These are phyloP conservation scores for Phytophthora pinifolia DNA, from an alignment of 352 stramenopile genomes.

Conservation along the genomic window DNA sequence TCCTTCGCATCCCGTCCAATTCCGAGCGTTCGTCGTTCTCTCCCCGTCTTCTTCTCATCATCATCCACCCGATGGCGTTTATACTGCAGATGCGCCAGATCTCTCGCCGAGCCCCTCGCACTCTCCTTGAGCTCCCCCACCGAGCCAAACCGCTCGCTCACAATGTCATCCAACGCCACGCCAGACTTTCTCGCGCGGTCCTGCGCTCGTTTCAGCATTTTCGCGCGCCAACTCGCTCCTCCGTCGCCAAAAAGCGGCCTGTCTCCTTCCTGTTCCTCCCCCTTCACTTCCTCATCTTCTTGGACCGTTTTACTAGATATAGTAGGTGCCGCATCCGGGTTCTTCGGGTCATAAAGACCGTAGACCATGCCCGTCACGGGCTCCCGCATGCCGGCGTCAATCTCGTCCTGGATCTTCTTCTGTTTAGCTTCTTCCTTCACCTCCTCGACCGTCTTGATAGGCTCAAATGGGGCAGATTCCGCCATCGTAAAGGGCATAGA, in stretches of 20 bases:
- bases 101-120: conserved; percentile 43
- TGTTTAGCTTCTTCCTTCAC: conserved; percentile 45
- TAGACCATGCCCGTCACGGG: conserved; percentile 81
- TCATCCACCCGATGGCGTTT: conserved; percentile 43
- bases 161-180: conserved; percentile 55
- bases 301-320: conserved; percentile 27
- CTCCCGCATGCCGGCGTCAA: conserved; percentile 70
- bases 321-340: conserved; percentile 44
- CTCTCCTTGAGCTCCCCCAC: conserved; percentile 58
- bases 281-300: conserved; percentile 3
- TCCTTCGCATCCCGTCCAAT: conserved; percentile 63
- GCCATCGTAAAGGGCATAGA: conserved; percentile 63
- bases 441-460: conserved; percentile 45
- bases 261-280: conserved; percentile 9
- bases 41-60: conserved; percentile 12
- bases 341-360: conserved; percentile 80
- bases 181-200: conserved; percentile 58
- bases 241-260: conserved; percentile 63
- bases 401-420: conserved; percentile 71
- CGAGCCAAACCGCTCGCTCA: conserved; percentile 59
- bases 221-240: conserved; percentile 79
- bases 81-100: conserved; percentile 70
- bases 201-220: conserved; percentile 80
- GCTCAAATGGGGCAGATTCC: conserved; percentile 18
- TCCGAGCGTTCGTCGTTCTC: conserved; percentile 27